Percentiles rank a stretch among this genome's conserved stretches.
phyloP scores from a whole-genome alignment of 1,139 yeast species.

The Pichia sp. region DNA sequence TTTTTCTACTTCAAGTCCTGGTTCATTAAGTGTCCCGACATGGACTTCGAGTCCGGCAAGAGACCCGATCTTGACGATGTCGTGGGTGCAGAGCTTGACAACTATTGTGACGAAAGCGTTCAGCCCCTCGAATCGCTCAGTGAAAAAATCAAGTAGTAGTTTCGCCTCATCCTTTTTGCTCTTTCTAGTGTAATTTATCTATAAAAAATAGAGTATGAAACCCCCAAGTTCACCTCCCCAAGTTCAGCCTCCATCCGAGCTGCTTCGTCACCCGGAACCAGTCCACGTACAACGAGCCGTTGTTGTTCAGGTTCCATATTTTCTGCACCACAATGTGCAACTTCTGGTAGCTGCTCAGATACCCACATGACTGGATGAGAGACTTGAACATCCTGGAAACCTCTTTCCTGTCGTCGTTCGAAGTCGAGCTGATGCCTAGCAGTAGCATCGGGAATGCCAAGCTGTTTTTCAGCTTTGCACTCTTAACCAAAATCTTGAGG shows the following conservation, averaged over 20 bases:
- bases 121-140: constrained; percentile 1
- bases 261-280: constrained; percentile 26
- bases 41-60: constrained; percentile 50
- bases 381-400: constrained; percentile 39
- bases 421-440: constrained; percentile 46
- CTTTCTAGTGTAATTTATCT: not conserved
- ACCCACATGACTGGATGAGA: constrained; percentile 26
- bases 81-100: constrained; percentile 19
- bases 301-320: constrained; percentile 24
- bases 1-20: constrained; percentile 30
- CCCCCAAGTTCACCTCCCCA: constrained; percentile 17
- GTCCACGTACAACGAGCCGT: constrained; percentile 25
- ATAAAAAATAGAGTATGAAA: too few relatives aligned
- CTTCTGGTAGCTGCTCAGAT: constrained; percentile 28
- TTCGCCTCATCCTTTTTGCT: not conserved
- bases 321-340: constrained; percentile 23
- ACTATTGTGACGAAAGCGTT: constrained; percentile 4
- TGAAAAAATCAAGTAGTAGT: constrained; percentile 2
- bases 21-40: constrained; percentile 35
- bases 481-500: constrained; percentile 34
- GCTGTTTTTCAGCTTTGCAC: constrained; percentile 45
- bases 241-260: constrained; percentile 27
- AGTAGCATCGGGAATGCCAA: constrained; percentile 49
- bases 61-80: constrained; percentile 31
- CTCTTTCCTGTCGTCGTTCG: constrained; percentile 35